These are phyloP conservation scores for Austroboletus festivus DNA, from an alignment of 768 basidiomycete genomes.

Conservation along the genomic window DNA sequence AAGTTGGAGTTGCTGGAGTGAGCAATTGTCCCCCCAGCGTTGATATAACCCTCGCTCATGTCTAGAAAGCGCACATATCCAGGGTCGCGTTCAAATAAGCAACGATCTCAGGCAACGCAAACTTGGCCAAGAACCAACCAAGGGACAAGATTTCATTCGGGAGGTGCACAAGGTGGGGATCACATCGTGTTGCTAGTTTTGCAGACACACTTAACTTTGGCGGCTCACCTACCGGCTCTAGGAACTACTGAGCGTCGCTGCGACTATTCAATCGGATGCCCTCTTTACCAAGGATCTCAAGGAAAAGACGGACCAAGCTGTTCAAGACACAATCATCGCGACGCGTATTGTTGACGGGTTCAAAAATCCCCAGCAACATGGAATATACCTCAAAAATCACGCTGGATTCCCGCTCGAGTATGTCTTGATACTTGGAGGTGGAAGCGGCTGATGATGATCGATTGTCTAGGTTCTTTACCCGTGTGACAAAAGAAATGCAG, in stretches of 20 bases:
- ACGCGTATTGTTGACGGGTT: slow-evolving; percentile 78
- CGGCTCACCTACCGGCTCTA: too few species aligned
- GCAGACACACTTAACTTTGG: background rate
- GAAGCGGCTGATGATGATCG: background rate
- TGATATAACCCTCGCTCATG: slow-evolving; percentile 3
- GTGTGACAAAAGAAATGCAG: slow-evolving; percentile 68
- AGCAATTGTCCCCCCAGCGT: slow-evolving; percentile 18
- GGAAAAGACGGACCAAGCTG: slow-evolving; percentile 70
- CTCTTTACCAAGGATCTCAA: slow-evolving; percentile 68
- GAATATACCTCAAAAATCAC: slow-evolving; percentile 69
- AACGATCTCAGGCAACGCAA: slow-evolving; percentile 76
- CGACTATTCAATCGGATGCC: slow-evolving; percentile 63
- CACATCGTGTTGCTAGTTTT: background rate
- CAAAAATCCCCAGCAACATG: slow-evolving; percentile 69
- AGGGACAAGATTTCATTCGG: slow-evolving; percentile 68
- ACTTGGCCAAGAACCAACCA: slow-evolving; percentile 69
- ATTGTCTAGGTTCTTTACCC: slow-evolving; percentile 61
- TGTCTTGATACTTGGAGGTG: too few species aligned
- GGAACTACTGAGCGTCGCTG: slow-evolving; percentile 64
- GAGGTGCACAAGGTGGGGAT: slow-evolving; percentile 58
- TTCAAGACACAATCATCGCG: slow-evolving; percentile 76
- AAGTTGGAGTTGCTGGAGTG: slow-evolving; percentile 72
- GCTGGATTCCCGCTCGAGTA: slow-evolving; percentile 83
- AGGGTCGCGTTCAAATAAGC: slow-evolving; percentile 76
- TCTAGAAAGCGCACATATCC: slow-evolving; percentile 56